Conservation (phyloP, 352 stramenopile genomes). For the Aphanomyces cochlioides region DNA sequence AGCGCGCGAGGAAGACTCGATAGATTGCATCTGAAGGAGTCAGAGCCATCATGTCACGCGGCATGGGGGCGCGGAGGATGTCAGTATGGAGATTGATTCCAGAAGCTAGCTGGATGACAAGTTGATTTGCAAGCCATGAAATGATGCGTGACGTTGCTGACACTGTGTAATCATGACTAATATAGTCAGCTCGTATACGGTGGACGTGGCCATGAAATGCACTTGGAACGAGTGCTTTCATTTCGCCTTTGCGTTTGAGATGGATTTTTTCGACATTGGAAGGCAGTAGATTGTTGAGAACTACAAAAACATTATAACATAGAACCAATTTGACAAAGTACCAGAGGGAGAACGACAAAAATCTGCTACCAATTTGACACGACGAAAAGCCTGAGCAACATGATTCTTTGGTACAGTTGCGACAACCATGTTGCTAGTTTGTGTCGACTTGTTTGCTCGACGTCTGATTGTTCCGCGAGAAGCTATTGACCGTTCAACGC, state of each 20-base stretch:
- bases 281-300: no score
- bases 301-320: no score
- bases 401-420: no score
- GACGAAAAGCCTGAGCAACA: neutral
- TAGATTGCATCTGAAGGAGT: conserved; percentile 39
- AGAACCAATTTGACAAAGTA: neutral
- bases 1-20: conserved; percentile 50
- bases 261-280: neutral
- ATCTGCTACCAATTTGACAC: neutral
- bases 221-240: conserved; percentile 39
- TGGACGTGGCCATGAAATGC: conserved; percentile 37
- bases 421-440: conserved; percentile 31
- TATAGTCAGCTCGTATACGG: conserved; percentile 40
- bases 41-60: neutral
- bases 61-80: neutral
- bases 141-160: conserved; percentile 41
- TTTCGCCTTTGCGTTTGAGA: conserved; percentile 35
- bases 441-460: conserved; percentile 21
- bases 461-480: neutral
- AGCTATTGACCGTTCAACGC: conserved; percentile 40
- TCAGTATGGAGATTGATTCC: conserved; percentile 34
- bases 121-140: conserved; percentile 49
- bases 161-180: conserved; percentile 41
- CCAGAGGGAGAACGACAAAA: neutral
- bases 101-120: conserved; percentile 41